These are phyloP conservation scores for Eucalyptus pauciflora DNA, from an alignment of 345 rosid genomes.

Conservation along the genomic window DNA sequence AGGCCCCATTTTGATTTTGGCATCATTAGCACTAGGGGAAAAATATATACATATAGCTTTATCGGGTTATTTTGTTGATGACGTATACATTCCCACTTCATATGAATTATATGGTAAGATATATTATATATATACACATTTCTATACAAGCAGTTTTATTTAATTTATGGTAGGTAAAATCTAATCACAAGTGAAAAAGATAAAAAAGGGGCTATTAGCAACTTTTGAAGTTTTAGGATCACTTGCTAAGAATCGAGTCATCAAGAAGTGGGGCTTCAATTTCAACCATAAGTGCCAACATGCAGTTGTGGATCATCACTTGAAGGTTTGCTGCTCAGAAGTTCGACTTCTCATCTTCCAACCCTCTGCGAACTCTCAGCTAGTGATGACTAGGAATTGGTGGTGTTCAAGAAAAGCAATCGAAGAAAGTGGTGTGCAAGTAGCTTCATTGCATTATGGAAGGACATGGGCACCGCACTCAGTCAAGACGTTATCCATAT, in stretches of 20 bases:
- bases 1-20: neutral
- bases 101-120: neutral
- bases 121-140: neutral
- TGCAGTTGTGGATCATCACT: neutral
- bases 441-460: neutral
- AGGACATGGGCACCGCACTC: neutral
- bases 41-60: neutral
- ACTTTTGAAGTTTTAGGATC: neutral
- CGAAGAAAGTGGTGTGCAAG: neutral
- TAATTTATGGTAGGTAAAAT: neutral
- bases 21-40: neutral
- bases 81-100: neutral
- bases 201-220: neutral
- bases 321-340: neutral
- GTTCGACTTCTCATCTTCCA: neutral
- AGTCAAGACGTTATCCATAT: neutral
- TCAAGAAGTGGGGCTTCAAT: neutral
- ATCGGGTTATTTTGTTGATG: neutral
- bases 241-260: neutral
- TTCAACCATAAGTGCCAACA: neutral
- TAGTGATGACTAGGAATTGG: neutral
- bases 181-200: neutral
- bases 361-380: neutral
- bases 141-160: neutral
- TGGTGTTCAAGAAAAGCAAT: neutral